Base-by-base conservation (phyloP, 1,284 basidiomycete species). In the Sphaerobolus stellatus region DNA sequence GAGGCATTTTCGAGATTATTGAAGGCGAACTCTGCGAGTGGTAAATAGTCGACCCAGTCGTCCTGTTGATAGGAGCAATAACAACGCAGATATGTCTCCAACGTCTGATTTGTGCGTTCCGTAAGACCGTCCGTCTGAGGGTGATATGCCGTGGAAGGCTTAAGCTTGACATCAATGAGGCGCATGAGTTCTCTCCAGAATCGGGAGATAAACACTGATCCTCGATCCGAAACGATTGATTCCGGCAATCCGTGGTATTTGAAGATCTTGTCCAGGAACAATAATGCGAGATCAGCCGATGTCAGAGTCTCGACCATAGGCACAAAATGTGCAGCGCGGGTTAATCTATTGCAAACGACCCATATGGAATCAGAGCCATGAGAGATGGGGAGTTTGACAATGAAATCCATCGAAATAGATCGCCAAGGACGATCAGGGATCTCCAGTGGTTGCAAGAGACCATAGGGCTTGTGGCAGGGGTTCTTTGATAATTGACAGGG, bases 321-420 rank as follows among this genome's bases (percentile, higher is more conserved):
- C n/a, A 68, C 60, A 38, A 72, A 59, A 45, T 64, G 50, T 20
- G 56, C 58, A 56, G 58, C 53, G 61, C 73, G 75, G 0, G 65
- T 70, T 8, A 43, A 27, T 4, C 22, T 24, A 22, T 43, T 27
- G 13, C 22, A 8, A 4, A 43, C 41, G 4, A 27, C 75, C 64
- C 76, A 51, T 28, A 80, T 71, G 0, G 62, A 41, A 52, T 79
- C 61, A 30, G 60, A 69, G 0, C 71, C 75, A 13, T 68, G 20
- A 0, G 62, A 68, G 3, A 52, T 31, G 0, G 73, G 76, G 0
- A 79, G 63, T 3, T 66, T 58, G 1, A 61, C 64, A 49, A 79
- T 75, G 52, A 75, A 66, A 54, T 76, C 70, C 13, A 69, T 60
- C 0, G 67, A 66, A 6, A 75, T 65, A 2, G 61, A 53, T 24